Percentiles rank a stretch among this genome's conserved stretches.
Conservation (phyloP, 148 eudicot species). For the Dysphania ambrosioides region DNA sequence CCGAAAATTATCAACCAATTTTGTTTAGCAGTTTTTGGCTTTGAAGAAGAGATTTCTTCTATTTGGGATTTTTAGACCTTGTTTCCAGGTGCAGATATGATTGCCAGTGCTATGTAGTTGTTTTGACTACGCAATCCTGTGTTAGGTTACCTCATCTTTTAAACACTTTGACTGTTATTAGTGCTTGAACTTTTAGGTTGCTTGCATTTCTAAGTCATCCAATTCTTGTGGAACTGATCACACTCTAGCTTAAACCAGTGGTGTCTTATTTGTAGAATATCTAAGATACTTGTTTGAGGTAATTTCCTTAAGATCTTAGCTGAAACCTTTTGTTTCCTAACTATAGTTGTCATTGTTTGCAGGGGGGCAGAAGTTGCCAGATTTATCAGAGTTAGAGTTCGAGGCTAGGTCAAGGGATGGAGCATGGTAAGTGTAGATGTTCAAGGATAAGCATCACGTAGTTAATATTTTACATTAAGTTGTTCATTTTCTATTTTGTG, state of each 20-base stretch:
- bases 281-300: conserved; percentile 1
- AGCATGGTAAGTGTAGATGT: conserved; percentile 61
- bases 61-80: not conserved
- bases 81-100: not conserved
- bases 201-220: not conserved
- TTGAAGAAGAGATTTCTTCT: not conserved
- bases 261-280: not conserved
- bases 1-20: not conserved
- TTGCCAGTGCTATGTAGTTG: not conserved
- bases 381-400: no score
- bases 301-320: not conserved
- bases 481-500: no score
- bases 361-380: conserved; percentile 52
- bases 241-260: not conserved
- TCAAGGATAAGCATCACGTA: not conserved
- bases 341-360: conserved; percentile 19
- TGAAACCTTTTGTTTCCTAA: not conserved
- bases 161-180: no score
- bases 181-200: not conserved
- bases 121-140: no score
- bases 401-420: conserved; percentile 82
- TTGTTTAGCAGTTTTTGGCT: not conserved
- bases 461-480: no score
- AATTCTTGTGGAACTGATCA: not conserved
- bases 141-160: no score